Evolutionary conservation across 352 stramenopile species (phyloP).

Genomic region (Pythium utonaiense): DNA sequence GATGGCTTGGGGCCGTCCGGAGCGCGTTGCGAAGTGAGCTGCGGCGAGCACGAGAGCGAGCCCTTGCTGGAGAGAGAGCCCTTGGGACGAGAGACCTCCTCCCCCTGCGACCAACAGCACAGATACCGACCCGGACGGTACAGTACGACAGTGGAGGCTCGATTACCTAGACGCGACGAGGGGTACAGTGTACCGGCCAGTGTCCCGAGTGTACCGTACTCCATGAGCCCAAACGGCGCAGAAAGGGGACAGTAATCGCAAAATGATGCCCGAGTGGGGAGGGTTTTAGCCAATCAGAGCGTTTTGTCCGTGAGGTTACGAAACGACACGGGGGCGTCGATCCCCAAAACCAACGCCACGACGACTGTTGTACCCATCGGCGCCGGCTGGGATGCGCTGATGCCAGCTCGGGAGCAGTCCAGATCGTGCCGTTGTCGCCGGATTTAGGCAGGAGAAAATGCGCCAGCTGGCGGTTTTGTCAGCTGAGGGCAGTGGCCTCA

Average conservation of each 20-base stretch:
- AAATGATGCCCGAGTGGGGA: neutral
- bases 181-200: neutral
- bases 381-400: neutral
- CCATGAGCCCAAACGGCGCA: neutral
- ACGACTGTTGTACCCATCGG: conserved; percentile 1
- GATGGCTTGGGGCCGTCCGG: conserved; percentile 1
- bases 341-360: neutral
- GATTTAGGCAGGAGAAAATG: neutral
- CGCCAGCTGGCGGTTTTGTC: neutral
- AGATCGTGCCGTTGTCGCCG: neutral
- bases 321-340: neutral
- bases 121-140: too few relatives aligned
- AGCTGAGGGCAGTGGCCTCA: neutral
- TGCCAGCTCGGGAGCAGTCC: neutral
- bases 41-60: neutral
- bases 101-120: neutral
- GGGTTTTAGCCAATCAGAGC: neutral
- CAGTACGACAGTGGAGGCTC: too few relatives aligned
- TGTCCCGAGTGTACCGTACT: neutral
- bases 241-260: neutral
- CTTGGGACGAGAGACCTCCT: neutral
- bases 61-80: neutral
- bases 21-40: neutral
- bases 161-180: neutral
- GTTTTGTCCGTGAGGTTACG: neutral